Evolutionary conservation across 2,329 filamentous ascomycete species (phyloP).

Genomic region (Scytalidium sp.): DNA sequence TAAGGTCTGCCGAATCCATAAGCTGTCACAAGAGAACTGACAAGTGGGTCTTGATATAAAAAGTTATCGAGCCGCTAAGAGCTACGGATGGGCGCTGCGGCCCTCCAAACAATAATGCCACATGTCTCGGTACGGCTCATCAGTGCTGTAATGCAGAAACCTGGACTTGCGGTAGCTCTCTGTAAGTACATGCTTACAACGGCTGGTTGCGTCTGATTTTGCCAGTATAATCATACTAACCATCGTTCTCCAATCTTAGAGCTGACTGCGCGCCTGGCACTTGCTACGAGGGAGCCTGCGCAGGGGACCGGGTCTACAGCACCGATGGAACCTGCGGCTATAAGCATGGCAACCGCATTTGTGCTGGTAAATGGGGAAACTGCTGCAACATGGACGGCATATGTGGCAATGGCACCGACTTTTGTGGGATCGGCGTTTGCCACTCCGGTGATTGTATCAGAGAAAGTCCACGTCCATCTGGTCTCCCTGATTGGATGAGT

Average conservation of each 20-base stretch:
- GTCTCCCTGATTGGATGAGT: constrained; percentile 21
- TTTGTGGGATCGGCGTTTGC: constrained; percentile 16
- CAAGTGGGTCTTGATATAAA: background rate
- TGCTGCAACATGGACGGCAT: constrained; percentile 26
- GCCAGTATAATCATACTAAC: constrained; percentile 2
- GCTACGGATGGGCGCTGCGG: constrained; percentile 28
- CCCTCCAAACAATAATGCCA: constrained; percentile 27
- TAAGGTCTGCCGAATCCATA: constrained; percentile 15
- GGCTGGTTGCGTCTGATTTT: constrained; percentile 22
- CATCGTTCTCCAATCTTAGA: constrained; percentile 12
- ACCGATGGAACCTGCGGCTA: constrained; percentile 33
- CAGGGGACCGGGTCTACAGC: constrained; percentile 26
- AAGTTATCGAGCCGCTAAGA: constrained; percentile 24
- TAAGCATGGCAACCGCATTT: constrained; percentile 24
- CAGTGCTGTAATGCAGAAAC: constrained; percentile 32
- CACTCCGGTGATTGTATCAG: constrained; percentile 18
- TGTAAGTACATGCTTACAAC: constrained; percentile 16
- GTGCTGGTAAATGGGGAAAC: constrained; percentile 29
- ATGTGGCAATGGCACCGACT: constrained; percentile 22
- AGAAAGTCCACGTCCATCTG: constrained; percentile 21
- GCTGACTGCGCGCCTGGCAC: constrained; percentile 29
- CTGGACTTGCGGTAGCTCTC: constrained; percentile 26
- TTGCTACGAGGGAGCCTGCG: constrained; percentile 31
- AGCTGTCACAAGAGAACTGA: background rate
- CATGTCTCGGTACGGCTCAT: constrained; percentile 26